These are phyloP conservation scores for Jatropha podagrica DNA, from an alignment of 441 rosid genomes.

Conservation along the genomic window DNA sequence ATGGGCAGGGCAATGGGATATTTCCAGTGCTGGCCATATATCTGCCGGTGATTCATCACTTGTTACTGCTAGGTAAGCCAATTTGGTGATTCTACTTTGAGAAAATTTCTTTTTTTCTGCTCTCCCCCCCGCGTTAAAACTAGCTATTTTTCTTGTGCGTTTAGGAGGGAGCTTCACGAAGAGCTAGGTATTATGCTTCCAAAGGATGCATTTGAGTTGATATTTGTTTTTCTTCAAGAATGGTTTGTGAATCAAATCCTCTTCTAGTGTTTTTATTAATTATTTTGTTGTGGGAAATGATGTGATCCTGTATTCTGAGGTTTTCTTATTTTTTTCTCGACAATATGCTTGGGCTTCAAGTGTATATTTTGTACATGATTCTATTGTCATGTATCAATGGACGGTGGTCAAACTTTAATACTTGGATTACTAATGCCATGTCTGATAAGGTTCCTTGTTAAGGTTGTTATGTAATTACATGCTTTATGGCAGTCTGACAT, in stretches of 20 bases:
- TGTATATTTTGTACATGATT: no score
- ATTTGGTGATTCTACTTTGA: background rate
- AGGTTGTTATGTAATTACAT: background rate
- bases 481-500: background rate
- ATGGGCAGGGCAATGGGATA: conserved; percentile 85
- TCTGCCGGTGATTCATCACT: conserved; percentile 85
- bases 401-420: background rate
- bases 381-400: background rate
- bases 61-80: conserved; percentile 56
- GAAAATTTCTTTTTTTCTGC: no score
- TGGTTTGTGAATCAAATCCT: conserved; percentile 46
- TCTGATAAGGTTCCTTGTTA: background rate
- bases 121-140: no score
- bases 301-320: no score
- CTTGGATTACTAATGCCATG: background rate
- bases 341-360: no score
- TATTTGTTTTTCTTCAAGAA: conserved; percentile 73
- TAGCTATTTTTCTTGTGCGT: background rate
- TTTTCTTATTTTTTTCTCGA: no score
- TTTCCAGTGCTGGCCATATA: conserved; percentile 92
- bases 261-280: background rate
- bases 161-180: conserved; percentile 90
- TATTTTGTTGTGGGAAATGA: background rate
- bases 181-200: conserved; percentile 85
- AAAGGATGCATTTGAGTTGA: conserved; percentile 81